Conservation (phyloP, 1,284 basidiomycete genomes). For the Coriolopsis trogii region DNA sequence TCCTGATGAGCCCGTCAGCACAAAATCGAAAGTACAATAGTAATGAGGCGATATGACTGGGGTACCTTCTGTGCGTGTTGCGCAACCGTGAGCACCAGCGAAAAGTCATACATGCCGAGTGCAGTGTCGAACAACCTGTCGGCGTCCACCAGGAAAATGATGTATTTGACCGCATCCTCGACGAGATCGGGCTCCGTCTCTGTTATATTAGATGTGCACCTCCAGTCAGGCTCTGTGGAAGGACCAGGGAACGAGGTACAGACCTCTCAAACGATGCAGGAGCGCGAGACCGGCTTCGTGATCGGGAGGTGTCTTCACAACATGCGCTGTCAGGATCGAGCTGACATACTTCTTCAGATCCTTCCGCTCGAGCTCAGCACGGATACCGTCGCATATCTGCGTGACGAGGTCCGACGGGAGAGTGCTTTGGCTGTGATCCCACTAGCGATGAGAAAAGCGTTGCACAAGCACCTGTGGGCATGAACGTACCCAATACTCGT, state of each 20-base stretch:
- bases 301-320: conserved; percentile 91
- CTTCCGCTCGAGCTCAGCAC: conserved; percentile 69
- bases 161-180: conserved; percentile 97
- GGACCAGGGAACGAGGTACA: background rate
- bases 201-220: too few species aligned
- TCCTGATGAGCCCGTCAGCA: conserved; percentile 56
- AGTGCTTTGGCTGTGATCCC: conserved; percentile 54
- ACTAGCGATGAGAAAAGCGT: background rate
- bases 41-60: background rate
- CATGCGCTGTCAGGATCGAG: conserved; percentile 90
- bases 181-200: conserved; percentile 77
- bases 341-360: conserved; percentile 86
- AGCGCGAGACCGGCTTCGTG: conserved; percentile 84
- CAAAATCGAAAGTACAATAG: background rate
- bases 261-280: conserved; percentile 81
- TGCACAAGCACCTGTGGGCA: background rate
- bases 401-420: conserved; percentile 63
- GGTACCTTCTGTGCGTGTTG: conserved; percentile 94
- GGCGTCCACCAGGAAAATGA: conserved; percentile 97
- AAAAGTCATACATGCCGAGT: conserved; percentile 98
- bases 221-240: background rate
- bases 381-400: conserved; percentile 80
- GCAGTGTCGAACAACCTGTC: conserved; percentile 93
- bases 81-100: conserved; percentile 92
- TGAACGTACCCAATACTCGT: conserved; percentile 76